phyloP scores from a whole-genome alignment of 805 yeast species.

The Wickerhamomyces silvicola region DNA sequence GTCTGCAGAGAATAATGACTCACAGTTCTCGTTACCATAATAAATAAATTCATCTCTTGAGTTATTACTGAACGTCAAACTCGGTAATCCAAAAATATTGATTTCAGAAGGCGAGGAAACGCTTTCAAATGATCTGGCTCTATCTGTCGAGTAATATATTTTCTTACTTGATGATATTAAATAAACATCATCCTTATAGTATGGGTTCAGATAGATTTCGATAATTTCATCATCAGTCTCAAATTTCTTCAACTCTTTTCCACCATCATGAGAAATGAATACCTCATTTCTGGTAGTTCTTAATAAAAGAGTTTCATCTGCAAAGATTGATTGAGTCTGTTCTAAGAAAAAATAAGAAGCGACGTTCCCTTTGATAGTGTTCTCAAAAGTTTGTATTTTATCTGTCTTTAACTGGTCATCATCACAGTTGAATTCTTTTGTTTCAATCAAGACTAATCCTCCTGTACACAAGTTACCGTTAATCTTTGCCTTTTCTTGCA shows the following conservation, averaged over 20 bases:
- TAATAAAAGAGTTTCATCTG: conserved; percentile 60
- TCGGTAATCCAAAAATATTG: conserved; percentile 39
- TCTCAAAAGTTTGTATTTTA: conserved; percentile 24
- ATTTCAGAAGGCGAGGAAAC: conserved; percentile 40
- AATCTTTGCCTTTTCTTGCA: conserved; percentile 11
- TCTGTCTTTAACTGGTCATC: conserved; percentile 20
- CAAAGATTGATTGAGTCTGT: conserved; percentile 21
- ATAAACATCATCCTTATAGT: conserved; percentile 40
- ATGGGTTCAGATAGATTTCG: conserved; percentile 52
- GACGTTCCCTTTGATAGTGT: conserved; percentile 45
- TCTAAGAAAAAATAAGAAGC: conserved; percentile 54
- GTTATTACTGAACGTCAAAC: conserved; percentile 55
- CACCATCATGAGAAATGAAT: conserved; percentile 56
- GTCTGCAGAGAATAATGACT: conserved; percentile 8
- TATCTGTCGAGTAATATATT: conserved; percentile 54
- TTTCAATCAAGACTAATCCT: conserved; percentile 8
- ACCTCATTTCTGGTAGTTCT: conserved; percentile 45
- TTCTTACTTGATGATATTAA: conserved; percentile 11
- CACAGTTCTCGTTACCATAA: conserved; percentile 57
- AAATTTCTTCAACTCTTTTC: conserved; percentile 11
- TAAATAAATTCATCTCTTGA: conserved; percentile 53
- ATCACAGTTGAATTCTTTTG: conserved; percentile 10
- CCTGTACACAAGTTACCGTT: conserved; percentile 18
- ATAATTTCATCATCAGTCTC: conserved; percentile 31
- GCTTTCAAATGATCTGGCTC: conserved; percentile 41